Base-by-base conservation (phyloP, 495 filamentous ascomycete genomes). In the Podospora fimiseda region DNA sequence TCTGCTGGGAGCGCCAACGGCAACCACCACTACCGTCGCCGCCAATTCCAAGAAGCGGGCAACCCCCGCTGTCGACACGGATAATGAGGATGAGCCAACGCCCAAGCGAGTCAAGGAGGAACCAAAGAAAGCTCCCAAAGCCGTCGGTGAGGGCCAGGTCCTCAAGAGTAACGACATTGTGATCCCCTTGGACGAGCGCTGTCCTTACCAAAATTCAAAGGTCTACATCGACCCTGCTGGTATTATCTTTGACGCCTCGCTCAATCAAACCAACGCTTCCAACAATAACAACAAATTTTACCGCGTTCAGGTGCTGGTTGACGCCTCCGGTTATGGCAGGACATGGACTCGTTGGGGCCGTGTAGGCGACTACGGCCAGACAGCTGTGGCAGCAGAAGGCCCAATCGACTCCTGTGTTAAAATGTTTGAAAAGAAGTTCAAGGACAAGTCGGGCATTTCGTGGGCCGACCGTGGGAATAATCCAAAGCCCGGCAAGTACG, bases 301-400 rank as follows among this genome's bases (percentile, higher is more conserved):
- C 56, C 75, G 79, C 21, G 60, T 88, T 19, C 82, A 79, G 73
- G 47, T 78, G 11, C 48, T 78, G 22, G 58, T 59, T 1, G 60
- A 59, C 45, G 19, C 52, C 4, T 49, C 20, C 1, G 58, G 49
- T 0, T 24, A 53, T 9, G 86, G 73, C 68, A 55, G 69, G 18
- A 76, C 78, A 5, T 87, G 84, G 83, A 87, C 81, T 1, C 78
- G 85, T 13, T 92, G 84, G 86, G 89, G 89, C 9, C 78, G 89
- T 14, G 87, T 92, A 7, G 89, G 89, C 0, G 87, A 90, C 51
- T 58, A 48, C 27, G 89, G 89, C 2, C 81, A 88, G 58, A 75
- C 62, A 6, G 73, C 76, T 1, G 51, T 72, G 15, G 56, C 85
- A 2, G 73, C 70, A 2, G 27, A 64, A 8, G 70, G 73, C 9